phyloP scores from a whole-genome alignment of 202 grass and related monocot species.

The Brachypodium distachyon region DNA sequence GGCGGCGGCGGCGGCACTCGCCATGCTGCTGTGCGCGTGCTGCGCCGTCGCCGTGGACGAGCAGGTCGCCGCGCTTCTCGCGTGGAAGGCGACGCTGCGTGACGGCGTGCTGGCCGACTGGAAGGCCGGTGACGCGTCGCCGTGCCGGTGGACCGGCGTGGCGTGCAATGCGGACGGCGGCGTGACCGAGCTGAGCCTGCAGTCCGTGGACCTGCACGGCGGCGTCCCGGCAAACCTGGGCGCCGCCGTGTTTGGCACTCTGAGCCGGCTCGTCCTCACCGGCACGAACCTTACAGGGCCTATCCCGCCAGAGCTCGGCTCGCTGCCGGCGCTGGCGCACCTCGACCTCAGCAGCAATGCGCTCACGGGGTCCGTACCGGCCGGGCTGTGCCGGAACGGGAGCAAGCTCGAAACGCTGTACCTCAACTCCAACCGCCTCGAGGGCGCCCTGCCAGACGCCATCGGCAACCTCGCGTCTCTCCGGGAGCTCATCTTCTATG shows the following conservation, averaged over 20 bases:
- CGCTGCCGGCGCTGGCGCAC: slow-evolving; percentile 26
- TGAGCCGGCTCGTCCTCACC: slow-evolving; percentile 46
- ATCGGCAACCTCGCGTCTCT: slow-evolving; percentile 58
- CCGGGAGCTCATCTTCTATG: slow-evolving; percentile 48
- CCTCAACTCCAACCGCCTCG: slow-evolving; percentile 64
- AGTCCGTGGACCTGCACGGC: slow-evolving; percentile 50
- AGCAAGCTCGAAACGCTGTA: slow-evolving; percentile 50
- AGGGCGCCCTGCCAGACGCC: slow-evolving; percentile 49
- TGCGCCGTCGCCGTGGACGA: slow-evolving; percentile 28
- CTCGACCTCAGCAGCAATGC: slow-evolving; percentile 72
- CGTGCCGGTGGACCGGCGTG: slow-evolving; percentile 70
- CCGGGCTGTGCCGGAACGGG: slow-evolving; percentile 33
- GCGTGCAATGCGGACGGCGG: slow-evolving; percentile 39
- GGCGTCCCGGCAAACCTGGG: slow-evolving; percentile 38
- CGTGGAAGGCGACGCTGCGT: slow-evolving; percentile 53
- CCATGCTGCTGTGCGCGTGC: not conserved
- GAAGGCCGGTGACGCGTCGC: slow-evolving; percentile 35
- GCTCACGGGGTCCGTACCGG: slow-evolving; percentile 49
- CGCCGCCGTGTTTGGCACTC: slow-evolving; percentile 24
- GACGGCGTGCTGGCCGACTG: slow-evolving; percentile 33
- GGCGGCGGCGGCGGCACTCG: not conserved
- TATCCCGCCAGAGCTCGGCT: slow-evolving; percentile 44
- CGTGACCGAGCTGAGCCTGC: slow-evolving; percentile 44
- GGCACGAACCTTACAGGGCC: slow-evolving; percentile 54
- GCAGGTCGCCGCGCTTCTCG: slow-evolving; percentile 59